A percentile compares a stretch with the other conserved stretches of the same genome.
Conservation (phyloP, 805 yeast genomes). For the Candida hispaniensis region DNA sequence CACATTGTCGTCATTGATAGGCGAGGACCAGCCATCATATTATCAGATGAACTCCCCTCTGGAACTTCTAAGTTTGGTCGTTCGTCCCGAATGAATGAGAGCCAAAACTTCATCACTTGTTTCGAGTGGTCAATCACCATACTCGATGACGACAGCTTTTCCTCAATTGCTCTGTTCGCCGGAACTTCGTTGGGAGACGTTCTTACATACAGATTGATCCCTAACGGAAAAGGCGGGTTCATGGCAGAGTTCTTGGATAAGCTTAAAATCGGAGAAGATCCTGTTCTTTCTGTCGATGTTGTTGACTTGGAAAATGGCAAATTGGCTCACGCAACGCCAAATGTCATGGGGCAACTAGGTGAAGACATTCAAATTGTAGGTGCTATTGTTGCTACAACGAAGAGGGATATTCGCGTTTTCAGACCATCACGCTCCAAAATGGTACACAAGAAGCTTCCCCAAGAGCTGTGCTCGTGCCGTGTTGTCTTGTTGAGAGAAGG, state of each 20-base stretch:
- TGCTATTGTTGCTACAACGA: conserved; percentile 44
- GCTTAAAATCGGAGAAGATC: conserved; percentile 40
- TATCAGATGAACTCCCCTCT: conserved; percentile 21
- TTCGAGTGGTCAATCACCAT: conserved; percentile 68
- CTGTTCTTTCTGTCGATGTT: conserved; percentile 47
- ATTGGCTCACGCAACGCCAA: conserved; percentile 53
- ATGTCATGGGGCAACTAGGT: conserved; percentile 45
- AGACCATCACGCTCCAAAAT: conserved; percentile 51
- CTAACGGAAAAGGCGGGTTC: conserved; percentile 52
- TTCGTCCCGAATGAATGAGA: neutral
- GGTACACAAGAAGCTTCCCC: conserved; percentile 52
- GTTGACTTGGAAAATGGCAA: conserved; percentile 49
- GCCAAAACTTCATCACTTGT: conserved; percentile 36
- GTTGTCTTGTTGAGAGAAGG: conserved; percentile 37
- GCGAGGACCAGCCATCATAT: conserved; percentile 59
- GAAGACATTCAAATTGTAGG: conserved; percentile 57
- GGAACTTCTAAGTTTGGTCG: neutral
- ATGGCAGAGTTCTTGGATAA: conserved; percentile 42
- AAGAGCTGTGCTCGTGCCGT: conserved; percentile 40
- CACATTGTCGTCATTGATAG: conserved; percentile 62
- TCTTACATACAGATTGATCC: conserved; percentile 51
- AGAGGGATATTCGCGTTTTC: conserved; percentile 50
- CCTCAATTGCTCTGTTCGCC: conserved; percentile 59
- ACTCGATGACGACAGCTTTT: conserved; percentile 52
- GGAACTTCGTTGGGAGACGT: conserved; percentile 75